Evolutionary conservation across 2,329 filamentous ascomycete genomes (phyloP), one percentile per base, ranked within the genome.

Genomic region (Aureobasidium sp.): DNA sequence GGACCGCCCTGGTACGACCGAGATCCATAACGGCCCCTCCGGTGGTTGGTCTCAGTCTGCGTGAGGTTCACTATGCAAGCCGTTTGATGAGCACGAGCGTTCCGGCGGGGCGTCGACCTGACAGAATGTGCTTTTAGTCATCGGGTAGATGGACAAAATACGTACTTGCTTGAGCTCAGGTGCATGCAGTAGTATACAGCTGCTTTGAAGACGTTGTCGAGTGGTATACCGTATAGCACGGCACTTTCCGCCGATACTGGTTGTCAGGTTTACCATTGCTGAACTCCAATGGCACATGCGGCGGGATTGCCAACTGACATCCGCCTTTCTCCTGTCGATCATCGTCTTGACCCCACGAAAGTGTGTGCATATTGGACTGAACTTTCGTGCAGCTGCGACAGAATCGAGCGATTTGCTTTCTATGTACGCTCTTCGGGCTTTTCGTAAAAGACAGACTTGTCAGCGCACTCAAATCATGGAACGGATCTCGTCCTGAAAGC

Each of bases 261-360:
- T 44, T 12, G 10, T 34, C n/a, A 5, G 29, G 34, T 37, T 37
- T 13, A 7, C 39, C 24, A 29, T n/a, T 15, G 27, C 29, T 15
- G 26, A 57, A 57, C 53, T 57, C 53, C 46, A 57, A 57, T 39
- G 53, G 39, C 53, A 46, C 53, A 57, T 55, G 15, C 37, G 51
- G 37, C 26, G 29, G 41, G 51, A 12, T 20, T 43, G 37, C 20
- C 24, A 41, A 20, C 39, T 26, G 50, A 53, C 50, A 53, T 41
- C 36, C 51, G 41, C n/a, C 17, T 12, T 2, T 59, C 43, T 59
- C 43, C 55, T 59, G 55, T 48, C 55, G 55, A 59, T 59, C 55
- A 36, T 59, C 15, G 13, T 39, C 36, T 32, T 7, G 12, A 29
- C 24, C 43, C 32, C 32, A 39, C 29, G 43, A 29, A 20, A 34